Evolutionary conservation across 1,284 basidiomycete genomes (phyloP).

Genomic region (Tilletiopsis washingtonensis): DNA sequence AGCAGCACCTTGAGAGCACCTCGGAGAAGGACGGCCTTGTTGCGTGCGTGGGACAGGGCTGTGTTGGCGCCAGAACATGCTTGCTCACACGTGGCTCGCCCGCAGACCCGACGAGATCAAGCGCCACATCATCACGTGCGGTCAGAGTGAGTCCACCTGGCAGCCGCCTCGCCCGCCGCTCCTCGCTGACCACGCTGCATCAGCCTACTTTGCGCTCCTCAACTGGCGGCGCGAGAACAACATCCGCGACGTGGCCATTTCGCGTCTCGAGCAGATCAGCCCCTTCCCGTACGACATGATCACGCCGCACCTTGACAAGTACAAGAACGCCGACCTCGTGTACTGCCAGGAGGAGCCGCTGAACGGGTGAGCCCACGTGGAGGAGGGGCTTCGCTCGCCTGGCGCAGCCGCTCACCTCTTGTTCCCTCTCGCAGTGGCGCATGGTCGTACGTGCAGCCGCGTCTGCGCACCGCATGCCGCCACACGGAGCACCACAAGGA

Average conservation of each 20-base stretch:
- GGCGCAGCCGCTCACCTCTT: not conserved
- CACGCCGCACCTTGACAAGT: constrained; percentile 59
- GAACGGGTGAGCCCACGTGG: constrained; percentile 79
- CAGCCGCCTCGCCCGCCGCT: no score
- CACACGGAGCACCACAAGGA: constrained; percentile 66
- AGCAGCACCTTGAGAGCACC: no score
- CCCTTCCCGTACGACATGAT: constrained; percentile 83
- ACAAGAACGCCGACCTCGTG: constrained; percentile 82
- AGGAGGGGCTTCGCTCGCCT: constrained; percentile 14
- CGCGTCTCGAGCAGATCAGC: constrained; percentile 84
- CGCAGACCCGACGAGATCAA: constrained; percentile 84
- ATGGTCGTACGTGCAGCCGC: constrained; percentile 81
- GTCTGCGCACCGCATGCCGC: constrained; percentile 48
- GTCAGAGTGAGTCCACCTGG: no score
- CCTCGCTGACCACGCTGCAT: no score
- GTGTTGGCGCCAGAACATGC: constrained; percentile 63
- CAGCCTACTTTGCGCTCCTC: constrained; percentile 82
- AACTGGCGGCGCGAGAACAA: constrained; percentile 48
- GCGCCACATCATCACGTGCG: constrained; percentile 69
- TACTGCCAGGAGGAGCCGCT: constrained; percentile 90
- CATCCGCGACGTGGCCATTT: constrained; percentile 84
- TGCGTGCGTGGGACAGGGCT: constrained; percentile 53
- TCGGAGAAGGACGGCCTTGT: no score
- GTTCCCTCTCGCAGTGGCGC: constrained; percentile 40
- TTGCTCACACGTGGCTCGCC: no score